Evolutionary conservation across 2,329 filamentous ascomycete genomes (phyloP), one percentile per base, ranked within the genome.

Genomic region (Xylariaceae sp.): DNA sequence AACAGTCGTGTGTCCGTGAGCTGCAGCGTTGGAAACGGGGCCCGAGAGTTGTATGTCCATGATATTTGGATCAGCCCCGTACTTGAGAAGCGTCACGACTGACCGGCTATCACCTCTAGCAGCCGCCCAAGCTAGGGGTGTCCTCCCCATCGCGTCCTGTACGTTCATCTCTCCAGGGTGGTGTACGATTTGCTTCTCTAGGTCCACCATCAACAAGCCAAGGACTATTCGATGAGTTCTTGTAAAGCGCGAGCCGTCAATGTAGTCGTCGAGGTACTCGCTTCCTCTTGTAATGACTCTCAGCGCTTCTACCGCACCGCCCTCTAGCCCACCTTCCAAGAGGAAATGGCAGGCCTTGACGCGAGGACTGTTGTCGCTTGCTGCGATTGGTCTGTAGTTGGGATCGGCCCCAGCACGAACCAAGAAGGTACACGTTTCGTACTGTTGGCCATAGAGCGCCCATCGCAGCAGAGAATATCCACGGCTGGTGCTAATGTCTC

Each of bases 381-480:
- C 26, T 14, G 21, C 31, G 9, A 40, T 41, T n/a, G 48, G 46
- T 24, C 40, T 45, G 34, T 59, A 59, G 33, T 60, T 55, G 1
- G 50, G 46, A 37, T 60, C 56, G n/a, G 55, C 55, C 4, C 57
- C 56, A 15, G 52, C 52, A 21, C 51, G 40, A 11, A 59, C 19
- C 7, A 59, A 46, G 36, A 60, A 60, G 31, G 51, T 38, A 34
- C 51, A 55, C 5, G 56, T 54, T 23, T 51, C 48, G 32, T 59
- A 59, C 37, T 60, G 55, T 36, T 60, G 55, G 7, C 21, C 21
- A 23, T 62, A 60, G 11, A 62, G 42, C 27, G 59, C 58, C 58
- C 21, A 59, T 33, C 54, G 50, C n/a, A 61, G 45, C 3, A 61
- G 45, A 9, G 59, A 54, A 33, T 61, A 62, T 3, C 59, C 58